phyloP scores from a whole-genome alignment of 169 alveolate genomes.

The Plasmodium gonderi region DNA sequence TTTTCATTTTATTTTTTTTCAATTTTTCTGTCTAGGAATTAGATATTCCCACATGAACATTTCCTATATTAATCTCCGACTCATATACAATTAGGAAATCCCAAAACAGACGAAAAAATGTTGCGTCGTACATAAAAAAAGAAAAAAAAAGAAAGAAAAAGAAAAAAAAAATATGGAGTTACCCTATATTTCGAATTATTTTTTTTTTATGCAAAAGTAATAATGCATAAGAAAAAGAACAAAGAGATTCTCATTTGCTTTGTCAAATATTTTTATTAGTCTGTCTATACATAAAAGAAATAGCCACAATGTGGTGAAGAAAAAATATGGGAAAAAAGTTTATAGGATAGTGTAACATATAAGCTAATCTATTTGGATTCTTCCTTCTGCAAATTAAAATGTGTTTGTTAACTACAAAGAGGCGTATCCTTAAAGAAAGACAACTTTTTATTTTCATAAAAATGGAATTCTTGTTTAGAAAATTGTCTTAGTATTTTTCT shows the following conservation, averaged over 20 bases:
- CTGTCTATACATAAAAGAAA: neutral
- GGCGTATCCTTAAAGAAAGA: neutral
- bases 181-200: neutral
- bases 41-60: neutral
- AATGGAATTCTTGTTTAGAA: too few species aligned
- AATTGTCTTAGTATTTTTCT: too few species aligned
- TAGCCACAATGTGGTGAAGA: neutral
- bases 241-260: neutral
- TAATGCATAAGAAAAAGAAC: neutral
- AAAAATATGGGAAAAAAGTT: neutral
- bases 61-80: neutral
- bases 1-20: neutral
- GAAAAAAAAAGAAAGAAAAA: too few species aligned
- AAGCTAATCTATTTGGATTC: neutral
- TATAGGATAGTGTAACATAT: neutral
- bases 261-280: neutral
- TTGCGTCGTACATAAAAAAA: neutral
- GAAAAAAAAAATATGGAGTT: too few species aligned
- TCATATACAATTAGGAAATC: neutral
- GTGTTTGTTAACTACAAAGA: neutral
- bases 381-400: neutral
- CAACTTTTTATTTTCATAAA: too few species aligned
- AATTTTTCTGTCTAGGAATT: neutral
- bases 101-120: neutral
- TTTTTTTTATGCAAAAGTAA: neutral